Evolutionary conservation across 192 early-diverging fungal species (phyloP).

Genomic region (Pecoramyces ruminantium): DNA sequence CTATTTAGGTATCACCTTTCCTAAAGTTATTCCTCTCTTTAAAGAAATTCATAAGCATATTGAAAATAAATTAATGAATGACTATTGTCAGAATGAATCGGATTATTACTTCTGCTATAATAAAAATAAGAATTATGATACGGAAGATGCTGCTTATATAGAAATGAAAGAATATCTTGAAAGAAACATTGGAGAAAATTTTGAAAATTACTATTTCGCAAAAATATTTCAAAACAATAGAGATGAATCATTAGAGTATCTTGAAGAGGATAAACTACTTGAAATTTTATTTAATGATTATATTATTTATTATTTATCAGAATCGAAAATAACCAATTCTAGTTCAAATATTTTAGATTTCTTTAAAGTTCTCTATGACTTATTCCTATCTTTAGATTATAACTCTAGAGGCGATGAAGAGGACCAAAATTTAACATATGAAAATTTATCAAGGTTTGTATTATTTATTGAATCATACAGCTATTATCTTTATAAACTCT

Average conservation of each 20-base stretch:
- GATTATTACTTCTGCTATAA: not conserved
- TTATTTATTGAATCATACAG: not conserved
- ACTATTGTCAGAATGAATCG: not conserved
- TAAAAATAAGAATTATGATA: not conserved
- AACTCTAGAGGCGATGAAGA: not conserved
- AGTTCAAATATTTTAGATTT: not conserved
- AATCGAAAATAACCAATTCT: not conserved
- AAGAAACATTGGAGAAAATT: not conserved
- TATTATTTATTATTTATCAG: not conserved
- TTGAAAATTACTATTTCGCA: not conserved
- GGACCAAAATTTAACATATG: not conserved
- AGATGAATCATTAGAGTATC: not conserved
- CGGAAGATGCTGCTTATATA: not conserved
- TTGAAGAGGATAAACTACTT: not conserved
- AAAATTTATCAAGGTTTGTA: not conserved
- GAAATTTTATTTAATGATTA: not conserved
- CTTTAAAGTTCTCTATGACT: not conserved
- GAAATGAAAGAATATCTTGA: not conserved
- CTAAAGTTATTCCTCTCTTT: not conserved
- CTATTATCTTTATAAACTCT: not conserved
- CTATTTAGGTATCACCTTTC: not conserved
- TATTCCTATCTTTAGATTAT: not conserved
- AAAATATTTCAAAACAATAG: not conserved
- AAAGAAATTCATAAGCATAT: not conserved
- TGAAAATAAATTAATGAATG: not conserved